Base-by-base conservation (phyloP, 2,329 filamentous ascomycete genomes). In the Cryphonectria nitschkei region DNA sequence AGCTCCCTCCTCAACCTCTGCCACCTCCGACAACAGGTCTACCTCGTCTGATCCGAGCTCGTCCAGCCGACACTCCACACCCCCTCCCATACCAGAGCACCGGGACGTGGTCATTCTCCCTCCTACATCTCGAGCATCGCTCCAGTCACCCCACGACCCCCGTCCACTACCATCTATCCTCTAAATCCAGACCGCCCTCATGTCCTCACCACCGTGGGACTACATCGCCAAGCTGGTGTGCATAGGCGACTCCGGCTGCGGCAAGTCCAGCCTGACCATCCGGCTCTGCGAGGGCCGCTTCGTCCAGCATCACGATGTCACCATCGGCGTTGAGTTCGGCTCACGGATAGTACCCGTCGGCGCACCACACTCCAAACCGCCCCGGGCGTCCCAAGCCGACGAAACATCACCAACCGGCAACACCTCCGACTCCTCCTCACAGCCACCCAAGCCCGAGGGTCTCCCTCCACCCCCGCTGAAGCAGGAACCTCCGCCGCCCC, bases 171-270 rank as follows among this genome's bases (percentile, higher is more conserved):
- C 54, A 71, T 67, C 65, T 65, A 68, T 32, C 56, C 72, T 63
- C 29, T 54, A 22, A 9, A 46, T 64, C 62, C 34, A 37, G 22
- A 62, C 46, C 71, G 66, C 72, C 68, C 74, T 76, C 79, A 90
- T 90, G 87, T 86, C 87, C 78, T 81, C 84, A 74, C 88, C 90
- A 78, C 92, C 94, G 82, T 98, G 95, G 95, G 94, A 98, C 85
- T 98, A 97, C 85, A 99, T 98, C 80, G 95, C 95, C 81, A 99
- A 99, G 84, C 93, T 99, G 77, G 95, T 98, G 79, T 97, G 94
- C 84, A 94, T 99, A 78, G 96, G 96, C 81, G 96, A 98, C 84
- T 96, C 93, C 62, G 96, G 95, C 80, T 97, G 94, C 79, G 96
- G 96, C 78, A 99, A 99, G 86, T 97, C 94, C 73, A 89, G 93